Conservation (phyloP, 202 grass and related monocot genomes). For the Miscanthus sacchariflorus region DNA sequence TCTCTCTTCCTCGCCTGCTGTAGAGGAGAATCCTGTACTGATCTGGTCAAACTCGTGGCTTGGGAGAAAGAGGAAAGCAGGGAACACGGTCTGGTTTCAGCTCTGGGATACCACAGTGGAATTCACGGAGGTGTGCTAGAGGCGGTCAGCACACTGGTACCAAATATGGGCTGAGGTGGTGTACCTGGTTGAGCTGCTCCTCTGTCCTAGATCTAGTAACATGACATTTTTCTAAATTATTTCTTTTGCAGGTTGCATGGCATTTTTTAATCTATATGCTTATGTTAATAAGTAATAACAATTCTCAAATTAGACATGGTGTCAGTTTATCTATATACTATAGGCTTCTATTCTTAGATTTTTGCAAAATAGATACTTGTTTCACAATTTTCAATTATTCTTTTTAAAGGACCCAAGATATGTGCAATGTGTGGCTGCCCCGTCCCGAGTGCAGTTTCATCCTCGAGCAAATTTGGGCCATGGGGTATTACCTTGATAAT, state of each 20-base stretch:
- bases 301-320: not conserved
- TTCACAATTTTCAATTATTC: not conserved
- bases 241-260: not conserved
- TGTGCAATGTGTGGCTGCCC: not conserved
- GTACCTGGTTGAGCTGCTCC: not conserved
- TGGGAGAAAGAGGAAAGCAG: not conserved
- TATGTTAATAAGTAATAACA: not conserved
- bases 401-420: not conserved
- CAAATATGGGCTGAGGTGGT: not conserved
- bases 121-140: not conserved
- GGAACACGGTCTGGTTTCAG: not conserved
- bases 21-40: not conserved
- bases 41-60: not conserved
- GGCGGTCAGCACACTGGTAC: not conserved
- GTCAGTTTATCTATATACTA: not conserved
- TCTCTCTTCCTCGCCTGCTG: not conserved
- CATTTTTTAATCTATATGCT: not conserved
- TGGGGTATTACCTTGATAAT: not conserved
- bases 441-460: not conserved
- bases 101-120: not conserved
- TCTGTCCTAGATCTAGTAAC: not conserved
- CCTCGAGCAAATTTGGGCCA: not conserved
- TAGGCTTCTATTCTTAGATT: not conserved
- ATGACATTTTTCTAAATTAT: not conserved
- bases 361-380: not conserved